A percentile compares a stretch with the other conserved stretches of the same genome.
Evolutionary conservation across 2,329 filamentous ascomycete species (phyloP).

Genomic region (Leptodontidium sp.): DNA sequence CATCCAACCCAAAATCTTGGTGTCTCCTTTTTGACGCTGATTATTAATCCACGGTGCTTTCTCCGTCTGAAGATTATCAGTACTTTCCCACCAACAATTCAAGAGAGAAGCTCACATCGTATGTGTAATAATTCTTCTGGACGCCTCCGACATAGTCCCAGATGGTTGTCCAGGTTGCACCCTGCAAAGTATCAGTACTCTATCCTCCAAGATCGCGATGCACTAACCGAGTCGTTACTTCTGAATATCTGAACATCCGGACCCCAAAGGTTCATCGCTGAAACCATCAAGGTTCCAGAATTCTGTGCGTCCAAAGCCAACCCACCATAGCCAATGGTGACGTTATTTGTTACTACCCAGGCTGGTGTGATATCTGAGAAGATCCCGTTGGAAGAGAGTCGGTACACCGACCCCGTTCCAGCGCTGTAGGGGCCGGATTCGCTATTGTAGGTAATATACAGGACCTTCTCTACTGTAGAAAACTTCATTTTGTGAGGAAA

Average conservation of each 20-base stretch:
- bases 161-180: conserved; percentile 50
- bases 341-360: conserved; percentile 30
- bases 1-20: conserved; percentile 60
- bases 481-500: no score
- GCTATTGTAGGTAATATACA: no score
- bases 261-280: conserved; percentile 65
- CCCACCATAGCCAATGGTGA: conserved; percentile 63
- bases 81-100: not conserved
- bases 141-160: conserved; percentile 34
- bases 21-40: conserved; percentile 26
- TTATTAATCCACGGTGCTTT: conserved; percentile 35
- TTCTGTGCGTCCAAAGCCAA: conserved; percentile 61
- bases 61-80: conserved; percentile 26
- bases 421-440: no score
- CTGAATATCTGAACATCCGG: conserved; percentile 64
- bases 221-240: conserved; percentile 21
- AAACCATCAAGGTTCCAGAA: conserved; percentile 64
- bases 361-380: no score
- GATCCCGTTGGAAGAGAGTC: no score
- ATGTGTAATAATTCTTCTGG: conserved; percentile 26
- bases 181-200: conserved; percentile 37
- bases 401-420: no score
- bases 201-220: not conserved
- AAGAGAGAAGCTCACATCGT: conserved; percentile 5
- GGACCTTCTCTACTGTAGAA: no score